Conservation (phyloP, 345 rosid genomes). For the Euphorbia lathyris region DNA sequence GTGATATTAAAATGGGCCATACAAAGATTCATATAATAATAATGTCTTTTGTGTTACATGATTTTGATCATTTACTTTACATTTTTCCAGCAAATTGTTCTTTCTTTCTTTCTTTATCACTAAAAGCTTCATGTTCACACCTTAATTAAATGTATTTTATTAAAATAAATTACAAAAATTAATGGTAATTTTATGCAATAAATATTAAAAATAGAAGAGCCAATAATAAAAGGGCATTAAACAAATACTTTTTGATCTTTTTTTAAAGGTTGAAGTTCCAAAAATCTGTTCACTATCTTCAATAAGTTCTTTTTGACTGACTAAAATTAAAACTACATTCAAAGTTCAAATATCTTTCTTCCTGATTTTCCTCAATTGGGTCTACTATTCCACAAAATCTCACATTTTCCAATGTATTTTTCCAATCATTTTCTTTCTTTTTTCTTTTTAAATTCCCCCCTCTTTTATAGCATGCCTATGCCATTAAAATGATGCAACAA, state of each 20-base stretch:
- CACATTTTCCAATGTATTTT: constrained; percentile 19
- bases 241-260: constrained; percentile 36
- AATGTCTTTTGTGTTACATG: constrained; percentile 21
- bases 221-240: constrained; percentile 23
- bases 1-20: constrained; percentile 15
- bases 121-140: constrained; percentile 18
- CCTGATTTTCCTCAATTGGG: constrained; percentile 17
- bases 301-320: constrained; percentile 51
- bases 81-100: constrained; percentile 27
- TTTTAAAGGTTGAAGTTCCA: constrained; percentile 25
- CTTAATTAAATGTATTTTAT: too few species aligned
- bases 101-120: constrained; percentile 29
- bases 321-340: constrained; percentile 20
- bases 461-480: neutral
- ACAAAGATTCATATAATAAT: constrained; percentile 20
- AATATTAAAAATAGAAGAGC: neutral
- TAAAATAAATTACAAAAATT: neutral
- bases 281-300: constrained; percentile 32
- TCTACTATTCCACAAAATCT: constrained; percentile 6
- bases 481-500: too few species aligned
- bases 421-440: neutral
- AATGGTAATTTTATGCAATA: neutral
- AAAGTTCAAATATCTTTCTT: constrained; percentile 26
- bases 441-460: neutral
- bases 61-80: constrained; percentile 35